Percentiles rank a stretch among this genome's conserved stretches.
Conservation (phyloP, 257 asterid genomes). For the Buddleja alternifolia region DNA sequence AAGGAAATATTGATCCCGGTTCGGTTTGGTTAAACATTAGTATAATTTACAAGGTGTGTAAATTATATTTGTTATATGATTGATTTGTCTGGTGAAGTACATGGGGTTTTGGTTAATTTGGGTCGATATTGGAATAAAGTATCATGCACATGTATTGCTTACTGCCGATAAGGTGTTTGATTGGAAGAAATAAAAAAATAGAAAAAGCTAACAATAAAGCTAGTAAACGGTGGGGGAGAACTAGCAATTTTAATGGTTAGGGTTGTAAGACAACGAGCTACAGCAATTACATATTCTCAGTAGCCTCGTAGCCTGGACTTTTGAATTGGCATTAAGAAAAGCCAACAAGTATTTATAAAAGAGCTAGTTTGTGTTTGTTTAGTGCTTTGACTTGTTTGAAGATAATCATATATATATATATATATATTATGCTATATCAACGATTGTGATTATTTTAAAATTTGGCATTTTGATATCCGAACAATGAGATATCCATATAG, state of each 20-base stretch:
- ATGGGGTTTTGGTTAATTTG: too few relatives aligned
- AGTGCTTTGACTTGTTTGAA: not conserved
- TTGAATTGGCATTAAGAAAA: constrained; percentile 1
- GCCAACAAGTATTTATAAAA: not conserved
- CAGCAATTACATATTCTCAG: constrained; percentile 17
- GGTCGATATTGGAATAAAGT: too few relatives aligned
- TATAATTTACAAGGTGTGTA: too few relatives aligned
- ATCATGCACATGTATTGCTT: constrained; percentile 25
- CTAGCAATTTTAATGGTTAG: constrained; percentile 33
- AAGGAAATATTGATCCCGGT: too few relatives aligned
- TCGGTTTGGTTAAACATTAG: too few relatives aligned
- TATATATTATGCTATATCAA: too few relatives aligned
- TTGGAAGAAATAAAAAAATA: constrained; percentile 32
- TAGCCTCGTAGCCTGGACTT: constrained; percentile 5
- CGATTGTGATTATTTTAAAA: too few relatives aligned
- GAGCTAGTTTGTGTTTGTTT: not conserved
- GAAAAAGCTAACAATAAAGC: constrained; percentile 28
- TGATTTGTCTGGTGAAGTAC: too few relatives aligned
- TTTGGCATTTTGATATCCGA: too few relatives aligned
- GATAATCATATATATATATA: too few relatives aligned
- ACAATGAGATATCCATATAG: too few relatives aligned
- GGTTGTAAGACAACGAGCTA: constrained; percentile 30
- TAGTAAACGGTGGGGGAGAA: constrained; percentile 22
- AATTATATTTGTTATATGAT: too few relatives aligned
- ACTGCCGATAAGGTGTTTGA: constrained; percentile 29